These are phyloP conservation scores for Diutina ranongensis DNA, from an alignment of 1,139 yeast genomes.

Conservation along the genomic window DNA sequence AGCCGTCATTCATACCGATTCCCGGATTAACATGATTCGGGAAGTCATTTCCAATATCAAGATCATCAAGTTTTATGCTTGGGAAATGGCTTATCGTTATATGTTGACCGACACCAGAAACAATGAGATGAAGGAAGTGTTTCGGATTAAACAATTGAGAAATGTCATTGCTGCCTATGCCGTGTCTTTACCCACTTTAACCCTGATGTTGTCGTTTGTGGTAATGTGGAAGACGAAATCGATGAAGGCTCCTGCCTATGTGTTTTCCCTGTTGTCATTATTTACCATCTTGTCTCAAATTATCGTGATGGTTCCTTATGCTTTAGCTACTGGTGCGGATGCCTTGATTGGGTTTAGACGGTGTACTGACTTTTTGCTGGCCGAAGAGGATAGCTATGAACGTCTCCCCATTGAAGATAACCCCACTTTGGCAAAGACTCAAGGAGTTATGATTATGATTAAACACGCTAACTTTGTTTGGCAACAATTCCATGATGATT, in stretches of 20 bases:
- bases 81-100: slow-evolving; percentile 35
- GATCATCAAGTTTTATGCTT: slow-evolving; percentile 35
- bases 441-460: neutral
- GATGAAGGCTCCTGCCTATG: slow-evolving; percentile 17
- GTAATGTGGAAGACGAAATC: slow-evolving; percentile 30
- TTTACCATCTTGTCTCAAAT: slow-evolving; percentile 41
- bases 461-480: slow-evolving; percentile 13
- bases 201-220: slow-evolving; percentile 31
- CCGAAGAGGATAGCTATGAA: neutral
- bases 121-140: slow-evolving; percentile 29
- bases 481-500: slow-evolving; percentile 18
- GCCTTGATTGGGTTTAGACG: slow-evolving; percentile 40
- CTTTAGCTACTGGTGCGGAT: slow-evolving; percentile 44
- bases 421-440: neutral
- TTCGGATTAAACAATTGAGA: slow-evolving; percentile 32
- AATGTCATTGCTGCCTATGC: slow-evolving; percentile 37
- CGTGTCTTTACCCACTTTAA: slow-evolving; percentile 30
- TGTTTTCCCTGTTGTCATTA: slow-evolving; percentile 40
- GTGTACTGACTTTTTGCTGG: neutral
- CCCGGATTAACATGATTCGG: slow-evolving; percentile 33
- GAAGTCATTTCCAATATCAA: slow-evolving; percentile 32
- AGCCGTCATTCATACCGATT: slow-evolving; percentile 14
- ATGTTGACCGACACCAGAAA: slow-evolving; percentile 25
- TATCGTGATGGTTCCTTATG: slow-evolving; percentile 40
- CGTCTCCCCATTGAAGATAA: neutral